Conservation (phyloP, 257 asterid species). For the Vinca minor region DNA sequence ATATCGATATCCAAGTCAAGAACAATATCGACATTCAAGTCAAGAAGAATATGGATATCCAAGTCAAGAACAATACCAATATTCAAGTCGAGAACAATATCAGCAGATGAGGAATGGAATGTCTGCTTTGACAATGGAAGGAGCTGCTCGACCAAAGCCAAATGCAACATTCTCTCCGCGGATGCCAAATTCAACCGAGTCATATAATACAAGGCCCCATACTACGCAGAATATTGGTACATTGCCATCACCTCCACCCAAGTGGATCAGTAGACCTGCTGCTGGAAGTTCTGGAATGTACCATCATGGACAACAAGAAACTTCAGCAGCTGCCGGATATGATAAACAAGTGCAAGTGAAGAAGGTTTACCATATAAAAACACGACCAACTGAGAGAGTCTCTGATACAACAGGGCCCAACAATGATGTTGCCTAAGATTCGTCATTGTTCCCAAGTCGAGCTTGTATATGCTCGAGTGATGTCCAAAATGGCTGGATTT, state of each 20-base stretch:
- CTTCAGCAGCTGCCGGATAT: slow-evolving; percentile 17
- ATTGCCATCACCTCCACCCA: slow-evolving; percentile 69
- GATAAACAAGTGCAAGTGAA: slow-evolving; percentile 38
- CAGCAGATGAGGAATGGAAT: slow-evolving; percentile 41
- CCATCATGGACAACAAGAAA: slow-evolving; percentile 28
- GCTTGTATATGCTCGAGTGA: background rate
- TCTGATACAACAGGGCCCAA: slow-evolving; percentile 19
- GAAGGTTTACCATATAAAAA: slow-evolving; percentile 52
- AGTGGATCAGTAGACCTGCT: slow-evolving; percentile 47
- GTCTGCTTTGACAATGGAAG: slow-evolving; percentile 47
- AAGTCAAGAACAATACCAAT: slow-evolving; percentile 36
- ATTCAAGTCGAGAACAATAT: slow-evolving; percentile 37
- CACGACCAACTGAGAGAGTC: slow-evolving; percentile 16
- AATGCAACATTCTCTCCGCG: slow-evolving; percentile 25
- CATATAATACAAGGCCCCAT: slow-evolving; percentile 14
- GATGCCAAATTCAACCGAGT: slow-evolving; percentile 29
- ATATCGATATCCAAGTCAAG: too few species aligned
- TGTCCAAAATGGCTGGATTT: too few species aligned
- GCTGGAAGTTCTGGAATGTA: slow-evolving; percentile 21
- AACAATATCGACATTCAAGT: too few species aligned
- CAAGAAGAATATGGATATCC: too few species aligned
- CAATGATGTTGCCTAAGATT: slow-evolving; percentile 13
- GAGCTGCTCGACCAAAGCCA: too few species aligned
- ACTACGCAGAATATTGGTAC: slow-evolving; percentile 27
- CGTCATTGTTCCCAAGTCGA: background rate